A percentile compares a stretch with the other conserved stretches of the same genome.
Evolutionary conservation across 805 yeast genomes (phyloP).

Genomic region (Teunomyces kruisii): DNA sequence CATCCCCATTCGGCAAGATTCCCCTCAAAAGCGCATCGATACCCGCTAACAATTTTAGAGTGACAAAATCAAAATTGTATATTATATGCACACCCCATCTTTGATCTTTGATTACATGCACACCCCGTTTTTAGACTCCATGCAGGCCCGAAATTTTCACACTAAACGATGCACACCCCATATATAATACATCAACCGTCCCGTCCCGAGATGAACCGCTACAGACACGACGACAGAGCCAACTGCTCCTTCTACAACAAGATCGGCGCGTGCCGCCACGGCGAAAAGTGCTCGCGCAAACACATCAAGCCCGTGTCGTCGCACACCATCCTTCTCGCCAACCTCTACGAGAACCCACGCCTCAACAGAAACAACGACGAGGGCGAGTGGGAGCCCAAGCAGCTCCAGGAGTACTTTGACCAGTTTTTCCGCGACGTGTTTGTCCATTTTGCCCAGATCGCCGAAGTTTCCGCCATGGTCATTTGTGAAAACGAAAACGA

Average conservation of each 20-base stretch:
- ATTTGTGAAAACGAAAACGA: conserved; percentile 83
- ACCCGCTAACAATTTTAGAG: too few relatives aligned
- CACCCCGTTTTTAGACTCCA: too few relatives aligned
- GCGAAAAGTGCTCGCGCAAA: conserved; percentile 77
- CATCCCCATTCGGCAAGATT: too few relatives aligned
- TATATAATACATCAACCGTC: conserved; percentile 1
- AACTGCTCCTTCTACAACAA: conserved; percentile 65
- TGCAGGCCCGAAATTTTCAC: neutral
- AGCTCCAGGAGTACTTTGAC: conserved; percentile 51
- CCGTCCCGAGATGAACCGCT: neutral
- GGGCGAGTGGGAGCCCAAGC: conserved; percentile 33
- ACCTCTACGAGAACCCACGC: conserved; percentile 64
- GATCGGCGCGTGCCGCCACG: conserved; percentile 93
- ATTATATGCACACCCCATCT: too few relatives aligned
- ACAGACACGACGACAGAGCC: conserved; percentile 7
- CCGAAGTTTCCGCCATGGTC: conserved; percentile 57
- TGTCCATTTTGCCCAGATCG: conserved; percentile 52
- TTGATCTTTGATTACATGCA: neutral
- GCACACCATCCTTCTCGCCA: conserved; percentile 61
- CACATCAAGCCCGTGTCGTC: conserved; percentile 69
- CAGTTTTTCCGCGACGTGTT: conserved; percentile 72
- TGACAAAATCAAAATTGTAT: too few relatives aligned
- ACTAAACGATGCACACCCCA: neutral
- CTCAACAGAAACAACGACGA: conserved; percentile 31
- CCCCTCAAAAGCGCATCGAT: too few relatives aligned